Conservation (phyloP, 2,329 filamentous ascomycete genomes). For the Dothistroma pini region DNA sequence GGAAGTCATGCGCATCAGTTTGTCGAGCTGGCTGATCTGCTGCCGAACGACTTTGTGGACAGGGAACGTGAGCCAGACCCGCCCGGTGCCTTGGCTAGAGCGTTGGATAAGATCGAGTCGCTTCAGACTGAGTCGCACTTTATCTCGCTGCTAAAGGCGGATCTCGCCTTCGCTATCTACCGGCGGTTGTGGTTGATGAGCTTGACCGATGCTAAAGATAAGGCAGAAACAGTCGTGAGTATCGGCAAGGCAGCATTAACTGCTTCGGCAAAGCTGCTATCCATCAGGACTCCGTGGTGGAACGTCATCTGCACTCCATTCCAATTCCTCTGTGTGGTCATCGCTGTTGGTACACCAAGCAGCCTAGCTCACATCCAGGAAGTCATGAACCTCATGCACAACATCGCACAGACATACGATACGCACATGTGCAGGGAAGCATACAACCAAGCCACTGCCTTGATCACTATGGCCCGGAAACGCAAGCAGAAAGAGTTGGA, state of each 20-base stretch:
- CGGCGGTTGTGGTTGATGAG: constrained; percentile 41
- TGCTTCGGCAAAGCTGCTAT: constrained; percentile 36
- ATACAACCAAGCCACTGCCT: constrained; percentile 32
- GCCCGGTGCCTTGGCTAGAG: constrained; percentile 32
- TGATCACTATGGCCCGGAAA: constrained; percentile 32
- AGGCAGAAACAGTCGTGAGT: constrained; percentile 37
- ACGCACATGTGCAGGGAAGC: constrained; percentile 39
- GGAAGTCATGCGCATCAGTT: constrained; percentile 31
- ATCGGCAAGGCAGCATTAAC: constrained; percentile 36
- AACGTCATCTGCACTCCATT: constrained; percentile 42
- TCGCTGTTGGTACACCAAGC: constrained; percentile 40
- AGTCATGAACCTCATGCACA: constrained; percentile 38
- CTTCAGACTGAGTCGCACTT: constrained; percentile 36
- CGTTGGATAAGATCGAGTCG: constrained; percentile 33
- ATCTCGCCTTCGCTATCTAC: constrained; percentile 49
- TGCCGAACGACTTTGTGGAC: constrained; percentile 36
- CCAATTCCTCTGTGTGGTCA: constrained; percentile 42
- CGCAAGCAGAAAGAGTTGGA: constrained; percentile 35
- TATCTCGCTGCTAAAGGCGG: constrained; percentile 50
- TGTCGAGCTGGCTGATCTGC: constrained; percentile 33
- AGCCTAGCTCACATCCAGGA: constrained; percentile 36
- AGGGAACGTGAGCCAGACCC: constrained; percentile 34
- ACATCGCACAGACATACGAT: constrained; percentile 37
- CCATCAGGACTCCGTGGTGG: constrained; percentile 42
- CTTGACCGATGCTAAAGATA: constrained; percentile 36